A percentile compares a stretch with the other conserved stretches of the same genome.
These are phyloP conservation scores for Rhododendron molle DNA, from an alignment of 148 eudicot species.

Conservation along the genomic window DNA sequence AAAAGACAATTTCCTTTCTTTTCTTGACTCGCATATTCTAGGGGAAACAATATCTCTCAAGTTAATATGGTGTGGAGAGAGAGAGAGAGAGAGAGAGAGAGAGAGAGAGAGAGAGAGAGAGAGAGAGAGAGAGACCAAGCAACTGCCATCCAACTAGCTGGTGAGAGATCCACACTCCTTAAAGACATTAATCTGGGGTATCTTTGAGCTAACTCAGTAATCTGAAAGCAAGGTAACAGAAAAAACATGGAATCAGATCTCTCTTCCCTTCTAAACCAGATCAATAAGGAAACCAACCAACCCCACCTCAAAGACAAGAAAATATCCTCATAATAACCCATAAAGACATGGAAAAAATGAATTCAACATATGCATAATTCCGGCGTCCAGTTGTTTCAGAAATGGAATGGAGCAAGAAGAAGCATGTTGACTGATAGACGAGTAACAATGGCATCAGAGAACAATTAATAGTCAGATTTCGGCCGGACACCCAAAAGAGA, in stretches of 20 bases:
- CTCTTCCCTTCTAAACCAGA: not conserved
- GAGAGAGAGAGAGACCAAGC: slow-evolving; percentile 20
- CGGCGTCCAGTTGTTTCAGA: slow-evolving; percentile 1
- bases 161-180: slow-evolving; percentile 27
- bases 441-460: slow-evolving; percentile 12
- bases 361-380: not conserved
- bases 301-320: slow-evolving; percentile 11
- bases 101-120: not conserved
- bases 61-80: not conserved
- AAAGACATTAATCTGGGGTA: slow-evolving; percentile 19
- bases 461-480: not conserved
- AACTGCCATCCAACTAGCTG: slow-evolving; percentile 44
- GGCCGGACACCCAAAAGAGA: not conserved
- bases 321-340: slow-evolving; percentile 15
- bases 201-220: slow-evolving; percentile 10
- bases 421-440: slow-evolving; percentile 6
- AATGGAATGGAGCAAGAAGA: slow-evolving; percentile 11
- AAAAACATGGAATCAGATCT: not conserved
- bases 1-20: not conserved
- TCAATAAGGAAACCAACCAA: not conserved
- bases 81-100: not conserved
- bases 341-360: not conserved
- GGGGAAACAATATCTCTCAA: not conserved
- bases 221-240: slow-evolving; percentile 10
- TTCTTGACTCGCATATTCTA: not conserved